Base-by-base conservation (phyloP, 1,139 yeast genomes). In the Nakaseomyces delphensis region DNA sequence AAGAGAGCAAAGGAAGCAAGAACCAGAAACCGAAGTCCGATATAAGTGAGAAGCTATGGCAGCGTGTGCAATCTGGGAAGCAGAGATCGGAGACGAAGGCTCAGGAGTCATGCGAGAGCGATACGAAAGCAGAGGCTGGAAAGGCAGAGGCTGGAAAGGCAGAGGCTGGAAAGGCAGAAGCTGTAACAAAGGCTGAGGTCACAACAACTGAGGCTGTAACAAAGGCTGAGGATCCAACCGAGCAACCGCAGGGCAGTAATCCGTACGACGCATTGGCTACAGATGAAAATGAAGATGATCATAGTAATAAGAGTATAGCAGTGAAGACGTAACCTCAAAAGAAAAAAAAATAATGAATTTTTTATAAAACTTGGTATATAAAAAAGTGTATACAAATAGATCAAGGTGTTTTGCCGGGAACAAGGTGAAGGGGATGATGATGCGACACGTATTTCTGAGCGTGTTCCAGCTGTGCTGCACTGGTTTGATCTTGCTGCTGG, bases 401-500 rank as follows among this genome's bases (percentile, higher is more conserved):
- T n/a, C n/a, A n/a, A n/a, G n/a, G n/a, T n/a, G n/a, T n/a, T 31
- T n/a, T n/a, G n/a, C n/a, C n/a, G 28, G 28, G 10, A 3, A 9
- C 6, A 25, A 11, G 14, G 18, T 14, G 18, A 14, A 10, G 29
- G n/a, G 5, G 14, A 27, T 11, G 31, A 27, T 38, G 20, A 11
- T 20, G 14, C 36, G 20, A 20, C 15, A 11, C 11, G 13, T 29
- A 5, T 10, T 40, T 15, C 35, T 40, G 13, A 27, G 14, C 10
- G 14, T 40, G 7, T 40, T 33, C 13, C 39, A 40, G 21, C 16
- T 28, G 15, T 20, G 18, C 21, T 40, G 36, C 5, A 23, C 25
- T 7, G 33, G 32, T 19, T 11, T 27, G 9, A 38, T 44, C 10
- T 10, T 44, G 11, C n/a, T 44, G 27, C 31, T 44, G 14, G 29